Conservation (phyloP, 768 basidiomycete genomes). For the Cystofilobasidium macerans region DNA sequence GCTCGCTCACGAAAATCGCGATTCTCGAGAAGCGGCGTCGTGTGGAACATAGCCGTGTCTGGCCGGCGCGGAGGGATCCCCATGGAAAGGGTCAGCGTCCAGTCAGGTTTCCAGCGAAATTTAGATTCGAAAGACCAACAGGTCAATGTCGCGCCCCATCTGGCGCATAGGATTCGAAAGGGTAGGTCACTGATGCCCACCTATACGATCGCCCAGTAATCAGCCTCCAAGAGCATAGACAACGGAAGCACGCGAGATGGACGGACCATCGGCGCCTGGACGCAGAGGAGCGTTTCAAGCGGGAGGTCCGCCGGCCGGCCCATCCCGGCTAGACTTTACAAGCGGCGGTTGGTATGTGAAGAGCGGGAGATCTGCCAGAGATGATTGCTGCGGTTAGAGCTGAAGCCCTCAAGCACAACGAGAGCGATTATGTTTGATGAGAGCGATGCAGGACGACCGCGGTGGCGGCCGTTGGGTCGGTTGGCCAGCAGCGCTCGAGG, state of each 20-base stretch:
- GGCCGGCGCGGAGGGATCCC: too few species aligned
- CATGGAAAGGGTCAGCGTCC: too few species aligned
- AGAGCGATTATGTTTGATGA: too few species aligned
- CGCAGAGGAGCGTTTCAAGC: conserved; percentile 11
- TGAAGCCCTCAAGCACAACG: too few species aligned
- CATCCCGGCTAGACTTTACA: too few species aligned
- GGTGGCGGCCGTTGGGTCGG: too few species aligned
- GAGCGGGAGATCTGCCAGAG: too few species aligned
- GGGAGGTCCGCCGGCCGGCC: neutral
- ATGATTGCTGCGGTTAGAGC: too few species aligned
- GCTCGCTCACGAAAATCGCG: conserved; percentile 55
- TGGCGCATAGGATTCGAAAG: conserved; percentile 53
- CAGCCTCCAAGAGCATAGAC: neutral
- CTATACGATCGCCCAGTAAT: neutral
- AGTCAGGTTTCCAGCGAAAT: too few species aligned
- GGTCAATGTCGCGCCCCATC: conserved; percentile 54
- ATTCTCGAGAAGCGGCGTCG: conserved; percentile 54
- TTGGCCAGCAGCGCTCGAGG: too few species aligned
- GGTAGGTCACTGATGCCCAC: conserved; percentile 51
- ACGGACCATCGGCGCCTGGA: conserved; percentile 25
- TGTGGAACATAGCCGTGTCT: conserved; percentile 68
- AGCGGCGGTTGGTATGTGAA: too few species aligned
- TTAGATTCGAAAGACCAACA: conserved; percentile 4
- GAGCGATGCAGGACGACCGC: too few species aligned
- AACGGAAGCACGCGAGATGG: neutral